Base-by-base conservation (phyloP, 208 protist species). In the Acanthamoeba castellanii region DNA sequence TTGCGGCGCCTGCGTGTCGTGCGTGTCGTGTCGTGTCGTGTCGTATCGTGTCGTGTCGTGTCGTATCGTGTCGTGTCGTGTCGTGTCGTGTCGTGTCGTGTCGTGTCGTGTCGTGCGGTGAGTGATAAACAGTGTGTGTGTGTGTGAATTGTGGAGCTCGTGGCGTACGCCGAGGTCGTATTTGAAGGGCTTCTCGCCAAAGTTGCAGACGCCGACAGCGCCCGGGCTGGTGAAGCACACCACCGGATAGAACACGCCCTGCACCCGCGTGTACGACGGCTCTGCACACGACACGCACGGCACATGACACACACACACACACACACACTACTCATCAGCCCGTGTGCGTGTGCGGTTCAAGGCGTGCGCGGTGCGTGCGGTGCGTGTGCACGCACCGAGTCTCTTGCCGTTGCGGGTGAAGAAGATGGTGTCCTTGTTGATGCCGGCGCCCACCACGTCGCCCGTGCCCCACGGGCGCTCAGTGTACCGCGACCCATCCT, bases 141-240 rank as follows among this genome's bases (percentile, higher is more conserved):
- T 13, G 27, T 50, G n/a, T 37, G 22, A 84, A 32, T 2, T 30
- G 0, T 3, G 16, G 6, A 55, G 32, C 1, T 7, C 20, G 3
- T 1, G 42, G 1, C 42, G 11, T 84, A 84, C 76, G 45, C 45
- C 76, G 45, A 84, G 76, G 45, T 84, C 76, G 32, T 84, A 84
- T 55, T 84, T 84, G 45, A 84, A 84, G 22, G 76, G 76, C 76
- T 84, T 84, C 45, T 84, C 76, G 42, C 76, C 76, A 55, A 84
- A 84, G 45, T 84, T 84, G 76, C 76, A 84, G 4, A 55, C 42
- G 22, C 76, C 76, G 25, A 55, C 34, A 3, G 76, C 76, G 76
- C 76, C 76, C 5, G 76, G 76, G 32, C 76, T 84, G 76, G 76
- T 84, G 20, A 84, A 84, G 76, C 76, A 84, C 42, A 84, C 76